Evolutionary conservation across 345 rosid genomes (phyloP).

Genomic region (Crucihimalaya himalaica): DNA sequence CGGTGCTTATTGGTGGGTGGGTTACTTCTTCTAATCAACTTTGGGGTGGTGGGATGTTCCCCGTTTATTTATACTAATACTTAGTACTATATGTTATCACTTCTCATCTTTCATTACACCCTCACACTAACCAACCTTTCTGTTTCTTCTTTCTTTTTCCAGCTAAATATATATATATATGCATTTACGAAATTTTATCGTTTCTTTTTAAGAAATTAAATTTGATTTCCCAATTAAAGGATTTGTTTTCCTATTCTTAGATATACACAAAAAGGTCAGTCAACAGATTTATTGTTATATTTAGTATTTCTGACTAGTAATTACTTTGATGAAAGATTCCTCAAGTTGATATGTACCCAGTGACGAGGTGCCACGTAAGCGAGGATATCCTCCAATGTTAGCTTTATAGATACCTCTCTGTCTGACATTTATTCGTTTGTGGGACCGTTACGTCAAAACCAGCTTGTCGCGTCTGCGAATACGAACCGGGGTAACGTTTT

Average conservation of each 20-base stretch:
- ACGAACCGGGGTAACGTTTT: not conserved
- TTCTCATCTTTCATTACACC: not conserved
- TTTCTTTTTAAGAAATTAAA: not conserved
- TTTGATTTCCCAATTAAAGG: not conserved
- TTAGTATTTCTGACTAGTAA: not conserved
- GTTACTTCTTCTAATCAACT: not conserved
- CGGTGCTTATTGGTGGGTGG: too few relatives aligned
- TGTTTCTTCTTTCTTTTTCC: not conserved
- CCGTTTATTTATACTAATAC: not conserved
- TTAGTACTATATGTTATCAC: not conserved
- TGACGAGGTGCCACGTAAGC: constrained; percentile 22
- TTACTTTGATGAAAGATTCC: not conserved
- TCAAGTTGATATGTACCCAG: not conserved
- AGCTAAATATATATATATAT: not conserved
- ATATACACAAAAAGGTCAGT: not conserved
- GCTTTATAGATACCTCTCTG: constrained; percentile 1
- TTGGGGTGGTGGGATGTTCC: not conserved
- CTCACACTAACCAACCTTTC: not conserved
- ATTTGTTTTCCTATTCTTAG: not conserved
- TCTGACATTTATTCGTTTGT: constrained; percentile 3
- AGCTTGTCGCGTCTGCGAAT: too few relatives aligned
- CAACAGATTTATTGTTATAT: not conserved
- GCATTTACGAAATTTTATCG: not conserved
- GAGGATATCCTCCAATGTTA: constrained; percentile 6
- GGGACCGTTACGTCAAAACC: not conserved